A percentile compares a stretch with the other conserved stretches of the same genome.
Conservation (phyloP, 2,329 filamentous ascomycete genomes). For the Curvularia lunata region DNA sequence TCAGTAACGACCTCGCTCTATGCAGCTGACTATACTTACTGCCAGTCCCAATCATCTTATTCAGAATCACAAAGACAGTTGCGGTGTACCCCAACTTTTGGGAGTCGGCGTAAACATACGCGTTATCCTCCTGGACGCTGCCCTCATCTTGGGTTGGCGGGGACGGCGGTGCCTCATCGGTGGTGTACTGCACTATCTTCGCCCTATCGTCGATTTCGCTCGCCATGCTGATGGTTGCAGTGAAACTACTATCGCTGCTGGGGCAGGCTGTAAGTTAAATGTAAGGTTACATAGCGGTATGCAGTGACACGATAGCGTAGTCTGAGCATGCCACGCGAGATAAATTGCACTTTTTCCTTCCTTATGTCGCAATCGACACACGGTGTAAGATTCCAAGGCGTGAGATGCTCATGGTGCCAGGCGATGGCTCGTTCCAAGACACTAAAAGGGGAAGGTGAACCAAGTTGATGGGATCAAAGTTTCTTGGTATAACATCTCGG, state of each 20-base stretch:
- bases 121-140: constrained; percentile 42
- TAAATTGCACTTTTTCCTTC: constrained; percentile 14
- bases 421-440: constrained; percentile 19
- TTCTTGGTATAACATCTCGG: constrained; percentile 31
- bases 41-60: constrained; percentile 42
- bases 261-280: not conserved
- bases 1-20: constrained; percentile 16
- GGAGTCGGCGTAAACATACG: constrained; percentile 41
- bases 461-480: constrained; percentile 17
- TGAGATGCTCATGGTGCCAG: constrained; percentile 33
- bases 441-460: constrained; percentile 40
- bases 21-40: constrained; percentile 23
- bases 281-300: constrained; percentile 25
- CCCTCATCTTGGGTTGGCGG: constrained; percentile 29
- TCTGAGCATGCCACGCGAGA: constrained; percentile 8
- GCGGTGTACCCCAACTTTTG: constrained; percentile 45
- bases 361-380: constrained; percentile 37
- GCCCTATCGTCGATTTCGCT: constrained; percentile 28
- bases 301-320: constrained; percentile 24
- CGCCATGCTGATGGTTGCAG: constrained; percentile 24
- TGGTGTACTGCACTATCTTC: constrained; percentile 25
- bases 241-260: not conserved
- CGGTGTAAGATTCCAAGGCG: constrained; percentile 32
- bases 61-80: constrained; percentile 45
- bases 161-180: constrained; percentile 21